Evolutionary conservation across 768 basidiomycete genomes (phyloP), one percentile per base, ranked within the genome.

Genomic region (Clavaria fumosa): DNA sequence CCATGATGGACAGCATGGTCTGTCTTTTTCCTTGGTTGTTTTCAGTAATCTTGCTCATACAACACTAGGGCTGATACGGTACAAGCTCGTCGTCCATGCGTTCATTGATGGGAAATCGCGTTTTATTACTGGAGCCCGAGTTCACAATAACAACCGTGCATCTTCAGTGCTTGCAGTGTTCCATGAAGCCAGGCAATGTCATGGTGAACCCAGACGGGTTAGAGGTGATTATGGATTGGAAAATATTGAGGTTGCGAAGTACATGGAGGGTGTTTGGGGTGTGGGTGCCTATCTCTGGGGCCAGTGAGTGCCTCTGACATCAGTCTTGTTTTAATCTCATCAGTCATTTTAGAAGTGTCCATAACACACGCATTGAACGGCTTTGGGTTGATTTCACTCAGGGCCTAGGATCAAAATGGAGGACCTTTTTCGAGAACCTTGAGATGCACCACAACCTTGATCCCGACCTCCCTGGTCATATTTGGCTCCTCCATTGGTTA

Each of bases 1-100:
- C 36, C 49, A 53, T 41, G 57, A 60, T 38, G 57, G 56, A 0
- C 54, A 60, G 31, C 58, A 58, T 42, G 53, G 54, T 50, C 34
- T 4, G 40, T 36, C 10, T 27, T n/a, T 37, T 2, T 30, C 12
- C 10, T 4, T 23, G 5, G 9, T 19, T 12, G 10, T 28, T 23
- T 41, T 35, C 17, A 18, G 12, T 37, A 27, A 14, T 37, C 5
- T 28, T 9, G 9, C 26, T 14, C 14, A 9, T 28, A 28, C 9
- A 28, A 9, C 14, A 28, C 14, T 14, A 28, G 26, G 26, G 26
- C 41, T 59, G 1, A 56, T 58, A 15, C 35, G 37, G 1, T 57
- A 44, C 40, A 49, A 50, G 24, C 46, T 57, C 4, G 46, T 59
- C 4, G 50, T 47, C 3, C 58, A 60, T 37, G 47, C 44, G 1